Conservation (phyloP, 1,284 basidiomycete genomes). For the Melampsora larici-populina region DNA sequence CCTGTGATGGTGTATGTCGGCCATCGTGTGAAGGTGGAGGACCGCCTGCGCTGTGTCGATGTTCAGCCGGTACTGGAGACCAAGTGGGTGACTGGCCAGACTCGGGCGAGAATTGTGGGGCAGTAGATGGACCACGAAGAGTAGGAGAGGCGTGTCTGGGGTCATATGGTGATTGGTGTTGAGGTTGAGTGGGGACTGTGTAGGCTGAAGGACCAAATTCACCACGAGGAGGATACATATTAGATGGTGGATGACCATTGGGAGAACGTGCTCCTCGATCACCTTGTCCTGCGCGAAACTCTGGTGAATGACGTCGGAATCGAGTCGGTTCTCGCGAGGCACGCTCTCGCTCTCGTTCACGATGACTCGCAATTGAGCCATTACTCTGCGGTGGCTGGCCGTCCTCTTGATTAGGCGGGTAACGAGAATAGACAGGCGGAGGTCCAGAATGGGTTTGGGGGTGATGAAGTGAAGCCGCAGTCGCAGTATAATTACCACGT, state of each 20-base stretch:
- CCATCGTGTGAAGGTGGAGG: background rate
- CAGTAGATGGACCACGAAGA: conserved; percentile 4
- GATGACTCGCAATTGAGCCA: background rate
- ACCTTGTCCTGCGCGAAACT: background rate
- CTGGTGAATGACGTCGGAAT: conserved; percentile 19
- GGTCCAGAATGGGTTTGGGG: background rate
- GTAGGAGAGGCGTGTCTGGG: conserved; percentile 31
- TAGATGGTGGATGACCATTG: background rate
- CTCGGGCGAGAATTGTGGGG: conserved; percentile 26
- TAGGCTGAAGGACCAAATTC: conserved; percentile 14
- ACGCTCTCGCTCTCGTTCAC: conserved; percentile 28
- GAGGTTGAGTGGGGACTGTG: conserved; percentile 21
- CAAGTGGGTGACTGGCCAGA: conserved; percentile 19
- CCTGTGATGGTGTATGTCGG: conserved; percentile 11
- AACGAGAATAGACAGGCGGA: conserved; percentile 16
- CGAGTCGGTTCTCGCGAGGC: conserved; percentile 22
- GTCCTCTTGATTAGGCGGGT: conserved; percentile 11
- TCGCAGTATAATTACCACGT: conserved; percentile 6
- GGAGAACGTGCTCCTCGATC: conserved; percentile 27
- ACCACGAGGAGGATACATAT: conserved; percentile 20
- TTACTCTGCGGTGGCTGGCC: conserved; percentile 1
- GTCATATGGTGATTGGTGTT: conserved; percentile 36
- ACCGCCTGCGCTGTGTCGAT: background rate
- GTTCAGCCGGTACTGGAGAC: conserved; percentile 11
- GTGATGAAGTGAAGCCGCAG: background rate